Evolutionary conservation across 179 eudicot genomes (phyloP).

Genomic region (Beta macrorhiza): DNA sequence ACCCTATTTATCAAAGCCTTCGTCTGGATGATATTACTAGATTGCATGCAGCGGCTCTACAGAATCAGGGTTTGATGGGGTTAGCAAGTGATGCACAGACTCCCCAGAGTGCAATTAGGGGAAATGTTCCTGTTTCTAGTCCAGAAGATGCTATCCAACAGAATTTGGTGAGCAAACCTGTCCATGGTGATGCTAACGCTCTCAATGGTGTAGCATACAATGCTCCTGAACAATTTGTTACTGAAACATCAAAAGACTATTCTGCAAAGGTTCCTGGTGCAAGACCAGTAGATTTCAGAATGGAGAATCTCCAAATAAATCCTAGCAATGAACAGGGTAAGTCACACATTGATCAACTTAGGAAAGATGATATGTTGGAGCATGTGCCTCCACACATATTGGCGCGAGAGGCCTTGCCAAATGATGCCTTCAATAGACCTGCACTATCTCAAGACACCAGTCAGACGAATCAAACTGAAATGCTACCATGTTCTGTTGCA

Average conservation of each 20-base stretch:
- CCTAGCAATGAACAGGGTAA: conserved; percentile 37
- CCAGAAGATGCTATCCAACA: conserved; percentile 45
- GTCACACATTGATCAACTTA: conserved; percentile 32
- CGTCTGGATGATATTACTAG: conserved; percentile 45
- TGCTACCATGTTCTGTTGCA: conserved; percentile 24
- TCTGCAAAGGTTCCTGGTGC: conserved; percentile 31
- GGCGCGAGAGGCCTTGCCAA: conserved; percentile 35
- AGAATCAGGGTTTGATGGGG: conserved; percentile 41
- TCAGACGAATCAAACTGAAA: conserved; percentile 31
- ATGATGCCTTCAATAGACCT: conserved; percentile 25
- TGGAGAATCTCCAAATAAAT: conserved; percentile 44
- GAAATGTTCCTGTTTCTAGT: conserved; percentile 34
- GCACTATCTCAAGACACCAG: conserved; percentile 30
- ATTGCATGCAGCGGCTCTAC: conserved; percentile 38
- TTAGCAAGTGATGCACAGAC: conserved; percentile 35
- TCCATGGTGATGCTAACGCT: conserved; percentile 35
- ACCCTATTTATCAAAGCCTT: conserved; percentile 54
- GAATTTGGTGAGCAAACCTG: conserved; percentile 35
- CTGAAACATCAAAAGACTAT: conserved; percentile 47
- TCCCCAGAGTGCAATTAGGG: conserved; percentile 35
- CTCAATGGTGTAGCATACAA: conserved; percentile 32
- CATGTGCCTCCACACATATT: conserved; percentile 30
- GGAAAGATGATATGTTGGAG: conserved; percentile 41
- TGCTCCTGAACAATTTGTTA: conserved; percentile 34
- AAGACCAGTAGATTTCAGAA: conserved; percentile 49